Percentiles rank a stretch among this genome's conserved stretches.
Evolutionary conservation across 768 basidiomycete species (phyloP).

Genomic region (Hericium erinaceus): DNA sequence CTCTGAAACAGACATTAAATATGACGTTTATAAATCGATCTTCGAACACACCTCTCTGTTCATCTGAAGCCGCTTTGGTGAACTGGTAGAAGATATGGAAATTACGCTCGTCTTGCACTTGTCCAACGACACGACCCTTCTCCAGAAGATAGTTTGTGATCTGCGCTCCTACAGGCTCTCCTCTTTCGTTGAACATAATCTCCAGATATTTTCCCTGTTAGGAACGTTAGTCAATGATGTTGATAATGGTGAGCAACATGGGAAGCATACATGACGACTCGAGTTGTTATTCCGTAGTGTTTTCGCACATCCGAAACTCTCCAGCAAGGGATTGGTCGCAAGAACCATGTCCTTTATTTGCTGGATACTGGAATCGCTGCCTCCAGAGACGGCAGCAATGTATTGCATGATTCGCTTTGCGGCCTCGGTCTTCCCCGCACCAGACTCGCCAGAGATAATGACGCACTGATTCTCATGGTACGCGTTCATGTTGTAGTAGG

Average conservation of each 20-base stretch:
- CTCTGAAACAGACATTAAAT: conserved; percentile 39
- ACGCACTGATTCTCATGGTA: conserved; percentile 99
- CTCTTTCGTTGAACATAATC: conserved; percentile 94
- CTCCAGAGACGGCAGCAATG: conserved; percentile 93
- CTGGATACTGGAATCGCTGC: conserved; percentile 83
- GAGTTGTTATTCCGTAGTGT: conserved; percentile 98
- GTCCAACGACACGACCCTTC: conserved; percentile 94
- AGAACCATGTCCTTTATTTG: conserved; percentile 99
- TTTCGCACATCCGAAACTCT: conserved; percentile 98
- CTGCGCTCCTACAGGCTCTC: conserved; percentile 93
- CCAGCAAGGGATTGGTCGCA: conserved; percentile 93
- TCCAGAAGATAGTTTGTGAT: conserved; percentile 98
- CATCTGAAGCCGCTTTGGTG: conserved; percentile 86
- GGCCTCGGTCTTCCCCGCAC: conserved; percentile 98
- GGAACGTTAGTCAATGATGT: conserved; percentile 14
- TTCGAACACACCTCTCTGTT: conserved; percentile 65
- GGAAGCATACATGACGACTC: conserved; percentile 72
- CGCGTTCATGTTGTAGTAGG: conserved; percentile 99
- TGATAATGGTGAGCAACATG: conserved; percentile 21
- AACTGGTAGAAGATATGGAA: conserved; percentile 99
- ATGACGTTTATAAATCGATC: background rate
- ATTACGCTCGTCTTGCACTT: conserved; percentile 92
- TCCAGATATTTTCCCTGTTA: conserved; percentile 94
- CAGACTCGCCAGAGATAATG: conserved; percentile 98
- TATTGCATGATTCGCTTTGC: conserved; percentile 99